Evolutionary conservation across 2,329 filamentous ascomycete genomes (phyloP), one percentile per base, ranked within the genome.

Genomic region (Colletotrichum sublineola): DNA sequence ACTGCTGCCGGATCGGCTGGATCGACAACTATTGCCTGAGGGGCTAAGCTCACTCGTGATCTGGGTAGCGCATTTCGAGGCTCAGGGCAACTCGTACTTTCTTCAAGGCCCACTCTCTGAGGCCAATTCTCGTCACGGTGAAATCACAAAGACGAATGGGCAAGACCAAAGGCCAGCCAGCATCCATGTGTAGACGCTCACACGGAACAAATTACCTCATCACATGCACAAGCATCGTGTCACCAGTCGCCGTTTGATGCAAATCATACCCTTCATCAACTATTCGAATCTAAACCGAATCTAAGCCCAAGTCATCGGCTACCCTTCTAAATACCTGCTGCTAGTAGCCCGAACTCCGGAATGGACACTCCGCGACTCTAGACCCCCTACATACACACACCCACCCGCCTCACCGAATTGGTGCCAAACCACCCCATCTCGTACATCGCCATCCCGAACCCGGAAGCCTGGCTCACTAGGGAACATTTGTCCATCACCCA

Each of bases 401-500:
- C 48, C 53, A 15, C 11, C 20, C 55, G 36, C 31, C 36, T 66
- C 36, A 15, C n/a, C 2, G 53, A 38, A 2, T 36, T 14, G n/a
- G 33, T 44, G 6, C 48, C 44, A 24, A 69, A 72, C 69, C 69
- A 72, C 4, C 69, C 69, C 69, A 48, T 63, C 36, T 68, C 38
- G 2, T 55, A 69, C 60, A 72, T 69, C 3, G 53, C 31, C 66
- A 72, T 60, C 20, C 69, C 69, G 33, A 72, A 72, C 14, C 69
- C 69, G 14, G 66, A 69, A 6, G 66, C 69, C 38, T 60, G 69
- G 38, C 69, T 64, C 5, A 72, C 69, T 40, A 18, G 31, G 18
- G 40, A 15, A 3, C 52, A 63, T 60, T 72, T 72, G 24, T 72
- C 66, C 58, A 69, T 42, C n/a, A 68, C 24, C 69, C 69, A 72